Evolutionary conservation across 2,329 filamentous ascomycete genomes (phyloP), one percentile per base, ranked within the genome.

Genomic region (Neofusicoccum ribis): DNA sequence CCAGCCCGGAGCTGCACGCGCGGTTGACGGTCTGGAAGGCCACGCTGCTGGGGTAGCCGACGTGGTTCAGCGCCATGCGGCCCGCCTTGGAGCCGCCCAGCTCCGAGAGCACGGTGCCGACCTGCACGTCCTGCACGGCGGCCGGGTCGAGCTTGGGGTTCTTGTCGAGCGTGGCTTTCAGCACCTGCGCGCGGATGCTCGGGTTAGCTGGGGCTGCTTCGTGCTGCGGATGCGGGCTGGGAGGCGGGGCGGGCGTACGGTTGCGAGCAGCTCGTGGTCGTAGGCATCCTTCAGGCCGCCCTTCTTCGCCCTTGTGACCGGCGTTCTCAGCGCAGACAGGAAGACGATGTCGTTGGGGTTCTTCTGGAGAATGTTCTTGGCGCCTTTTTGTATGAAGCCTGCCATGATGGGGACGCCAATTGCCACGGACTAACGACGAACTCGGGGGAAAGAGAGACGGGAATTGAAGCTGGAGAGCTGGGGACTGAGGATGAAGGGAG

Each of bases 11-110:
- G 15, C 89, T 88, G 78, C 93, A 97, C 14, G 93, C 93, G 44
- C 94, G 86, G 81, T 97, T 97, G 70, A 95, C 87, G 0, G 93
- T 97, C 80, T 93, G 90, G 71, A 97, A 89, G 14, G 88, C 85
- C 0, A 91, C 93, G 0, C 85, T 84, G 69, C 85, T 85, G 15
- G 91, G 85, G 74, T 89, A 91, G 39, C 92, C 92, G 65, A 89
- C 89, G 80, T 96, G 91, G 79, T 93, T 90, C 71, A 94, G 86
- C 50, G 92, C 92, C 91, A 96, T 96, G 69, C 93, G 91, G 1
- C 91, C 92, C 0, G 93, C 93, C 82, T 97, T 97, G 70, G 87
- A 89, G 65, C 93, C 93, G 69, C 93, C 93, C 14, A 97, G 89
- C 78, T 97, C 93, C 34, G 92, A 92, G 63, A 97, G 88, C 4